These are phyloP conservation scores for Suhomyces sp. DNA, from an alignment of 805 yeast species.

Conservation along the genomic window DNA sequence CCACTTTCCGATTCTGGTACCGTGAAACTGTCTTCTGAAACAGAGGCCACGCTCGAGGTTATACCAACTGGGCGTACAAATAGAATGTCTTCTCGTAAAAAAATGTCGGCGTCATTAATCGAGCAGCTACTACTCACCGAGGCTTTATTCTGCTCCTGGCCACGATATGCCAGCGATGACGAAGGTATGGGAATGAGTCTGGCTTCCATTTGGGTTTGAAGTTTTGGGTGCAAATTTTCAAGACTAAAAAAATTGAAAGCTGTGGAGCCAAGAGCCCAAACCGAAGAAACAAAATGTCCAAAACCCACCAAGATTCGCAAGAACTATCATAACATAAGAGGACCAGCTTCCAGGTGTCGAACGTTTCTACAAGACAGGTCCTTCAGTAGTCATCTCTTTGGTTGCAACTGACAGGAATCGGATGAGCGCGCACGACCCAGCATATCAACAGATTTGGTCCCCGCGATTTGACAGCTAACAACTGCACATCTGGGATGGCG, in stretches of 20 bases:
- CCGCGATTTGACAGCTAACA: not conserved
- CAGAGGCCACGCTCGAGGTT: not conserved
- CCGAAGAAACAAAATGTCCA: not conserved
- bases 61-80: conserved; percentile 16
- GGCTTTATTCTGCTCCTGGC: not conserved
- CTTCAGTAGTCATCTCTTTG: not conserved
- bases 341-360: not conserved
- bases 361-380: not conserved
- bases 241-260: not conserved
- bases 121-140: not conserved
- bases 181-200: conserved; percentile 18
- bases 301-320: not conserved
- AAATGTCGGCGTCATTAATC: conserved; percentile 2
- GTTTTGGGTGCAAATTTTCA: not conserved
- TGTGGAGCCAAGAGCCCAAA: not conserved
- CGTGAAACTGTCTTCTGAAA: not conserved
- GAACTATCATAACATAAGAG: not conserved
- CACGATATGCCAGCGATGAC: conserved; percentile 16
- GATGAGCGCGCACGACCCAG: not conserved
- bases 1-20: not conserved
- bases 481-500: not conserved
- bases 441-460: not conserved
- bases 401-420: not conserved
- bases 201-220: not conserved
- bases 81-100: conserved; percentile 17